Conservation (phyloP, 441 rosid genomes). For the Populus hybrid region DNA sequence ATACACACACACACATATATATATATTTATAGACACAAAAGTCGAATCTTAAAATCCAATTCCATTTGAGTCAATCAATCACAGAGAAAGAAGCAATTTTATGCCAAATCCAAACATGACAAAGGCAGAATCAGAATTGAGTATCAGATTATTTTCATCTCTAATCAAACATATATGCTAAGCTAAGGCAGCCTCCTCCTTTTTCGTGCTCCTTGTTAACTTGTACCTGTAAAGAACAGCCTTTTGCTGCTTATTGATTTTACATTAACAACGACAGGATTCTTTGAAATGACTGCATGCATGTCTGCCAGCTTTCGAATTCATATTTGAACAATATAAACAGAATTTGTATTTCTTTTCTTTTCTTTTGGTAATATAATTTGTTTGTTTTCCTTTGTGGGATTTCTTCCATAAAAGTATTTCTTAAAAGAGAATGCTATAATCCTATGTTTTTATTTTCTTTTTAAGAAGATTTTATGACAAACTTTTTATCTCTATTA, state of each 20-base stretch:
- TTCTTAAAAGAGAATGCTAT: background rate
- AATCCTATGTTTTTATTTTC: no score
- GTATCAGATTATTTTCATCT: slow-evolving; percentile 4
- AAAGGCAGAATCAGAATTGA: slow-evolving; percentile 13
- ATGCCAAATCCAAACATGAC: slow-evolving; percentile 7
- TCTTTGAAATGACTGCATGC: background rate
- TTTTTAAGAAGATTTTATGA: no score
- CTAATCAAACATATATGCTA: background rate
- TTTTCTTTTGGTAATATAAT: background rate
- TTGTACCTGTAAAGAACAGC: background rate
- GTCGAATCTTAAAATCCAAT: slow-evolving; percentile 6
- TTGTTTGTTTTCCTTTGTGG: background rate
- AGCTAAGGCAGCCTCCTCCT: background rate
- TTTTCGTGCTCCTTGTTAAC: background rate
- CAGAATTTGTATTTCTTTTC: background rate
- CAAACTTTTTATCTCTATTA: no score
- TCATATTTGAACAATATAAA: background rate
- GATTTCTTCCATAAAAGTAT: background rate
- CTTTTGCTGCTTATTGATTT: background rate
- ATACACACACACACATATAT: background rate
- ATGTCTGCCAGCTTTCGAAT: background rate
- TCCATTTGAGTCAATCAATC: slow-evolving; percentile 28
- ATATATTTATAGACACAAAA: no score
- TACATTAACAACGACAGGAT: background rate
- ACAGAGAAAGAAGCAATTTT: background rate